Percentiles rank a stretch among this genome's conserved stretches.
These are phyloP conservation scores for Gossypium lobatum DNA, from an alignment of 441 rosid genomes.

Conservation along the genomic window DNA sequence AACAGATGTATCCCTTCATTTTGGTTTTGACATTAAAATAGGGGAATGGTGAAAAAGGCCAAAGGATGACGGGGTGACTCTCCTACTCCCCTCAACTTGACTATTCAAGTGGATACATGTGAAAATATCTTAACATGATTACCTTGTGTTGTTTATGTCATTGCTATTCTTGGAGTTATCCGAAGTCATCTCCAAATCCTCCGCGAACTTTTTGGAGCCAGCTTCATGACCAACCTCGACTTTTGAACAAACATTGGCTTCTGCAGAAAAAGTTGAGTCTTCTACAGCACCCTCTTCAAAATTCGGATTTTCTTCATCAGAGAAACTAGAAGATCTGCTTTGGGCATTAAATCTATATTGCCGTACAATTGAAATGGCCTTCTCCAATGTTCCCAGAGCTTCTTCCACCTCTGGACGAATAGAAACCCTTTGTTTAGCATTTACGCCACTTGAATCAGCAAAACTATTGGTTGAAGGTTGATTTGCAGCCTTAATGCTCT, in stretches of 20 bases:
- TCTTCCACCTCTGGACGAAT: slow-evolving; percentile 65
- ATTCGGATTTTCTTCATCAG: slow-evolving; percentile 26
- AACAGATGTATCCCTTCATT: neutral
- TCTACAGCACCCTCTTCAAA: slow-evolving; percentile 22
- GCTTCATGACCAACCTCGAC: slow-evolving; percentile 27
- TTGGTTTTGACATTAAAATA: neutral
- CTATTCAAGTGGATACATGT: neutral
- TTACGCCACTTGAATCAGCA: slow-evolving; percentile 14
- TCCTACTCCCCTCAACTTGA: neutral
- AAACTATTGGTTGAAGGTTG: slow-evolving; percentile 11
- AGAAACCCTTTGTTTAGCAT: slow-evolving; percentile 27
- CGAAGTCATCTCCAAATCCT: slow-evolving; percentile 23
- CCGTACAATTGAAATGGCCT: slow-evolving; percentile 50
- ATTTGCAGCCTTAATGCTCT: slow-evolving; percentile 15
- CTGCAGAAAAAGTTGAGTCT: slow-evolving; percentile 17
- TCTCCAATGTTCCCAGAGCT: slow-evolving; percentile 75
- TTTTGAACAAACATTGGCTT: slow-evolving; percentile 23
- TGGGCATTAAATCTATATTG: slow-evolving; percentile 32
- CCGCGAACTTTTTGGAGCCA: slow-evolving; percentile 22
- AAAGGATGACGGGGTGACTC: no score
- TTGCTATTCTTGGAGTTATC: slow-evolving; percentile 34
- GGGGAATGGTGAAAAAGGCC: neutral
- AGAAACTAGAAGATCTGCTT: slow-evolving; percentile 22
- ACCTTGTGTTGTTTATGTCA: slow-evolving; percentile 35
- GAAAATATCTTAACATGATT: neutral